Base-by-base conservation (phyloP, 352 stramenopile genomes). In the Elongisporangium undulatum region DNA sequence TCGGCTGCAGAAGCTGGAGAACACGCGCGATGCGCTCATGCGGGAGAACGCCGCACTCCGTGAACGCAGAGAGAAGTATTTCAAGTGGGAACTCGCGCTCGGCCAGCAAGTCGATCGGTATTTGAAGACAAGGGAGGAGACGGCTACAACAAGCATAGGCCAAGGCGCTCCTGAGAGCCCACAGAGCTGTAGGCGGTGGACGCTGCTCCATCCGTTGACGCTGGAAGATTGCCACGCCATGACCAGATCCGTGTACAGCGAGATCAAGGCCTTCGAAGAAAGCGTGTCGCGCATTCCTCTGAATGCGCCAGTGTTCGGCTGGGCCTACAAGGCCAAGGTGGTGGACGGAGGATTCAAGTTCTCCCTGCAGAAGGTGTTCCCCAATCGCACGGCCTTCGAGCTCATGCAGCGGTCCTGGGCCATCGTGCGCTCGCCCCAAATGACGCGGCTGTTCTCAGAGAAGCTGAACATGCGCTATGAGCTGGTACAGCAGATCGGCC, bases 211-310 rank as follows among this genome's bases (percentile, higher is more conserved):
- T 4, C 61, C 67, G 29, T 58, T 91, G n/a, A 71, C 77, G 6
- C 51, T 72, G 7, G 67, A 62, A 23, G 73, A 85, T 19, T 87
- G 77, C 55, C 57, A 41, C 0, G 66, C 67, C 34, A 87, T 91
- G 51, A 77, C 75, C 12, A 59, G 67, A 22, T 51, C 49, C 6
- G 74, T 77, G 7, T 85, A 84, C 53, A 22, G 61, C 12, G 69
- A 81, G 59, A 81, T 89, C 53, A 72, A 72, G 34, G 55, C 59
- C 12, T 91, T 89, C 60, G 73, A 75, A 13, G 67, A 76, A 57
- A 85, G 64, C 53, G 34, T 53, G 1, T 66, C 81, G 10, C 22
- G 38, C 9, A 68, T 70, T 5, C 81, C 78, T 0, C 85, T 77
- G 0, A 79, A 77, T 6, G 76, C 70, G 21, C 82, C 68, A 22